Percentiles rank a stretch among this genome's conserved stretches.
Evolutionary conservation across 257 asterid genomes (phyloP).

Genomic region (Handroanthus guayacan): DNA sequence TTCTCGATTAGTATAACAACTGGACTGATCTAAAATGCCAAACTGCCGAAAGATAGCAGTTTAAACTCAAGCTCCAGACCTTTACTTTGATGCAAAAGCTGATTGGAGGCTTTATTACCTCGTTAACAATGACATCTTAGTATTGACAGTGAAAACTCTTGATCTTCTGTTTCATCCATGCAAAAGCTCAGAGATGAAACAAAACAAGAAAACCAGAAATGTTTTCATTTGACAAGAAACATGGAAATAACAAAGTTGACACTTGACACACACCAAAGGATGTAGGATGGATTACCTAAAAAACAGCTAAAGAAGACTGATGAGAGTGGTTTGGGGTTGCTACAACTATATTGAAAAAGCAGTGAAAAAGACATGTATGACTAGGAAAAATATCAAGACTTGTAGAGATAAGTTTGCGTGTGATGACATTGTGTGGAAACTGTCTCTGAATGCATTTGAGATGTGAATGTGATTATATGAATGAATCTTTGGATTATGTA

Average conservation of each 20-base stretch:
- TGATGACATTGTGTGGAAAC: constrained; percentile 14
- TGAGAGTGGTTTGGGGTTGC: constrained; percentile 60
- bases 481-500: constrained; percentile 19
- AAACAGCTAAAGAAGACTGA: constrained; percentile 9
- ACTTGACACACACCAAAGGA: too few species aligned
- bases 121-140: not conserved
- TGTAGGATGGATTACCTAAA: constrained; percentile 11
- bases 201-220: not conserved
- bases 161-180: constrained; percentile 3
- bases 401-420: constrained; percentile 12
- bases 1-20: not conserved
- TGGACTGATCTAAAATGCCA: not conserved
- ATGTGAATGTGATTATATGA: not conserved
- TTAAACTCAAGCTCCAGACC: not conserved
- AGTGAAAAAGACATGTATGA: constrained; percentile 35
- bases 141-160: not conserved
- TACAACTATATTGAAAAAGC: constrained; percentile 44
- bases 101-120: not conserved
- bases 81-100: too few species aligned
- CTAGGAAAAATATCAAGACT: not conserved
- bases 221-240: not conserved
- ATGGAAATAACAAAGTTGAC: too few species aligned
- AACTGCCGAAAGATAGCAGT: not conserved
- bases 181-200: not conserved
- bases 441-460: not conserved